phyloP scores from a whole-genome alignment of 768 basidiomycete species.

The Strobilomyces dryophilus region DNA sequence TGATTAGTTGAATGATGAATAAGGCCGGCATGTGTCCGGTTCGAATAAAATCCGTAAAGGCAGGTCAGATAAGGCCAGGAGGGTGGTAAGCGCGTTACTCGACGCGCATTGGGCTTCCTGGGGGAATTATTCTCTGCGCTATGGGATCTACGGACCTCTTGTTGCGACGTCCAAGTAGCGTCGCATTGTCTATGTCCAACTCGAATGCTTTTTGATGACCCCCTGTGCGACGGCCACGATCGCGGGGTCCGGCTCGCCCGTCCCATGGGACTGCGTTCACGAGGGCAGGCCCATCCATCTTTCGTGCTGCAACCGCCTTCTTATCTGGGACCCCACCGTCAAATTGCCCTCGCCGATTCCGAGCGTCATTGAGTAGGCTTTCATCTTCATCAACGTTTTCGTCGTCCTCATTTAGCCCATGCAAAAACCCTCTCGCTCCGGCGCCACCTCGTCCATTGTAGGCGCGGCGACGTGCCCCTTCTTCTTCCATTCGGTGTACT shows the following conservation, averaged over 20 bases:
- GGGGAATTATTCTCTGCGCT: constrained; percentile 20
- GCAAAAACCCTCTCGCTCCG: constrained; percentile 72
- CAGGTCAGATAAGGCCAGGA: not conserved
- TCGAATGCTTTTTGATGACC: constrained; percentile 54
- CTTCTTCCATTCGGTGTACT: constrained; percentile 99
- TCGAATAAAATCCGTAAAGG: not conserved
- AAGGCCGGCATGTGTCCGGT: not conserved
- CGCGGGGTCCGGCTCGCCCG: constrained; percentile 69
- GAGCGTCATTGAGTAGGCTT: constrained; percentile 47
- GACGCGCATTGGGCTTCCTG: constrained; percentile 34
- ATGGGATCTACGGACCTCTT: constrained; percentile 38
- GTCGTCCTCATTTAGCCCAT: constrained; percentile 90
- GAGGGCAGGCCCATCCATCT: constrained; percentile 4
- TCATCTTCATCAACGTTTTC: constrained; percentile 58
- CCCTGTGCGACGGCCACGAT: constrained; percentile 39
- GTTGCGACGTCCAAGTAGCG: constrained; percentile 73
- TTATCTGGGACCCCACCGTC: constrained; percentile 4
- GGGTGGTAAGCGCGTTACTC: constrained; percentile 6
- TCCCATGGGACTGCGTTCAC: constrained; percentile 39
- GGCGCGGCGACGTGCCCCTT: constrained; percentile 82
- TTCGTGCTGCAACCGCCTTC: constrained; percentile 13
- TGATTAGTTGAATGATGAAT: not conserved
- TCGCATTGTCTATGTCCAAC: constrained; percentile 82
- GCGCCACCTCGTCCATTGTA: constrained; percentile 77
- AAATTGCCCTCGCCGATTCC: constrained; percentile 36